These are phyloP conservation scores for Luffa acutangula DNA, from an alignment of 306 rosid genomes.

Conservation along the genomic window DNA sequence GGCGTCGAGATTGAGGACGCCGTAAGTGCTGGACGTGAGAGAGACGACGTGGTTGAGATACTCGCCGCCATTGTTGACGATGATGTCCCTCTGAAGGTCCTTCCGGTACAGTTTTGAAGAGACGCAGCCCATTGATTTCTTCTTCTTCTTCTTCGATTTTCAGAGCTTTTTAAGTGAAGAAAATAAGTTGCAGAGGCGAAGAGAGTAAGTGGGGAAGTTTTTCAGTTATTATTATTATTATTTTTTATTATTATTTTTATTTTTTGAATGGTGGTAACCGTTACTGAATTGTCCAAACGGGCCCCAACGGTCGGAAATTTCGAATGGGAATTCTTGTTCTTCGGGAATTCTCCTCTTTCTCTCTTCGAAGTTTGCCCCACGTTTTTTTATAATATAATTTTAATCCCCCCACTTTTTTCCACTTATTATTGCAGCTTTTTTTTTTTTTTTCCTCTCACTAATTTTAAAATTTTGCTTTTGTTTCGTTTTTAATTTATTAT, in stretches of 20 bases:
- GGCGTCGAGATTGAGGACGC: conserved; percentile 59
- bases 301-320: conserved; percentile 80
- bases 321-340: conserved; percentile 27
- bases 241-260: not conserved
- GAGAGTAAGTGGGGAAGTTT: conserved; percentile 26
- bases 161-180: not conserved
- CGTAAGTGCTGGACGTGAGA: conserved; percentile 79
- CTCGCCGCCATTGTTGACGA: conserved; percentile 41
- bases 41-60: conserved; percentile 67
- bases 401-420: not conserved
- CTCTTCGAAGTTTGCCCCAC: not conserved
- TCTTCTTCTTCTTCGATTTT: not conserved
- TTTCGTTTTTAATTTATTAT: not conserved
- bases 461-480: not conserved
- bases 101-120: conserved; percentile 63
- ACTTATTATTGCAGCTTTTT: not conserved
- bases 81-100: conserved; percentile 36
- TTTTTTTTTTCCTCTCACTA: not conserved
- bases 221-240: not conserved
- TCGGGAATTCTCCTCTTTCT: conserved; percentile 1
- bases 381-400: conserved; percentile 5
- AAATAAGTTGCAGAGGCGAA: not conserved
- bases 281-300: conserved; percentile 40
- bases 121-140: conserved; percentile 74
- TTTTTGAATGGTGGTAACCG: conserved; percentile 34